A percentile compares a stretch with the other conserved stretches of the same genome.
Conservation (phyloP, 1,284 basidiomycete species). For the Sphaerobolus stellatus region DNA sequence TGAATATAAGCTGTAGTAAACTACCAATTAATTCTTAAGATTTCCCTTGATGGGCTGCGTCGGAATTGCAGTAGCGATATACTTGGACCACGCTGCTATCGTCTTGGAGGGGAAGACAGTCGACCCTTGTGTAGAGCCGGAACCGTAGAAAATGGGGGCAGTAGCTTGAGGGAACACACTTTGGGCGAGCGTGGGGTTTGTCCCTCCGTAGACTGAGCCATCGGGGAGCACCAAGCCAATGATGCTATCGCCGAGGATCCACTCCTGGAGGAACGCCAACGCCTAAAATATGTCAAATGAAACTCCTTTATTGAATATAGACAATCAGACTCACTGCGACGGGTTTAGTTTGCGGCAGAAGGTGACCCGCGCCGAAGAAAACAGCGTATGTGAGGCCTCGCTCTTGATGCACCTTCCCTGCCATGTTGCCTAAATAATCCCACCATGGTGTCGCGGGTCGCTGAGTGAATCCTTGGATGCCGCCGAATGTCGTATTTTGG, state of each 20-base stretch:
- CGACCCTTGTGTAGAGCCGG: slow-evolving; percentile 46
- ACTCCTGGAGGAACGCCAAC: slow-evolving; percentile 56
- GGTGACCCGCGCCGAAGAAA: slow-evolving; percentile 56
- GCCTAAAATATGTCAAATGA: slow-evolving; percentile 37
- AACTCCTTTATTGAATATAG: not conserved
- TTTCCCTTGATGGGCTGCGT: too few species aligned
- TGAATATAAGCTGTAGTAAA: too few species aligned
- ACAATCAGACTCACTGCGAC: slow-evolving; percentile 41
- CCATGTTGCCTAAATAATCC: slow-evolving; percentile 56
- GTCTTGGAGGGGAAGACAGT: slow-evolving; percentile 55
- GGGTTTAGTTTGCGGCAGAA: slow-evolving; percentile 52
- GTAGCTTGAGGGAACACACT: slow-evolving; percentile 50
- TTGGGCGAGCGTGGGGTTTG: slow-evolving; percentile 39
- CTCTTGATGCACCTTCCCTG: slow-evolving; percentile 71
- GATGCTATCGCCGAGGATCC: slow-evolving; percentile 53
- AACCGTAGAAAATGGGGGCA: slow-evolving; percentile 49
- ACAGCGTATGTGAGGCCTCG: slow-evolving; percentile 66
- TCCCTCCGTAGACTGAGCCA: slow-evolving; percentile 52
- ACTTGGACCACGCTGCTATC: slow-evolving; percentile 52
- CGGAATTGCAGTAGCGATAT: slow-evolving; percentile 19
- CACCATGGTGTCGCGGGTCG: slow-evolving; percentile 65
- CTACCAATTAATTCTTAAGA: too few species aligned
- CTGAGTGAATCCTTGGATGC: slow-evolving; percentile 67
- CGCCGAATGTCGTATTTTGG: slow-evolving; percentile 74
- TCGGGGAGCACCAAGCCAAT: slow-evolving; percentile 44